These are phyloP conservation scores for rapeseed (Brassica napus) DNA, from an alignment of 345 rosid genomes.

Conservation along the genomic window DNA sequence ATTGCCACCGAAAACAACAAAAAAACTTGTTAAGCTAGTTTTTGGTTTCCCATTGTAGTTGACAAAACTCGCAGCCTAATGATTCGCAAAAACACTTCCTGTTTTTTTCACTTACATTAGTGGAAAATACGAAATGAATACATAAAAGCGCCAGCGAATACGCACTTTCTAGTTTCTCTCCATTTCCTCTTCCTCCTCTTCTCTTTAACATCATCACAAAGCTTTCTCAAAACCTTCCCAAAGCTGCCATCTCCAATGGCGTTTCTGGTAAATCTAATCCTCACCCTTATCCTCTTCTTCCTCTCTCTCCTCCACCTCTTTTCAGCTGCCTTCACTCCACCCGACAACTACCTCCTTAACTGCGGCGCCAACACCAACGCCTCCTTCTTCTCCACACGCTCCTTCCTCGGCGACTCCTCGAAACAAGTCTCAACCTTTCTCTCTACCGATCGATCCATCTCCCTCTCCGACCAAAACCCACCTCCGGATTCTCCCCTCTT, in stretches of 20 bases:
- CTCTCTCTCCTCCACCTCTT: slow-evolving; percentile 29
- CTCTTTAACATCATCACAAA: not conserved
- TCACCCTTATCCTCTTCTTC: slow-evolving; percentile 32
- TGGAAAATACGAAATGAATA: slow-evolving; percentile 19
- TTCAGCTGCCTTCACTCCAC: slow-evolving; percentile 56
- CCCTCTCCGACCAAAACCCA: slow-evolving; percentile 55
- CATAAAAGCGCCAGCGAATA: slow-evolving; percentile 31
- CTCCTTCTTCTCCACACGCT: slow-evolving; percentile 53
- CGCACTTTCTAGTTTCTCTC: slow-evolving; percentile 34
- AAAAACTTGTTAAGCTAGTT: not conserved
- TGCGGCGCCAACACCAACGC: slow-evolving; percentile 66
- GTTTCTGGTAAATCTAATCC: slow-evolving; percentile 6
- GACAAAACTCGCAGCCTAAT: slow-evolving; percentile 27
- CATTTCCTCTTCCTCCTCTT: not conserved
- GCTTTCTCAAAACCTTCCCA: not conserved
- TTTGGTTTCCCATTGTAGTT: slow-evolving; percentile 34
- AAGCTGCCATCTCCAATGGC: slow-evolving; percentile 34
- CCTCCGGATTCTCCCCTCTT: slow-evolving; percentile 50
- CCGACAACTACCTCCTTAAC: slow-evolving; percentile 75
- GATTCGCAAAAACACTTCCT: slow-evolving; percentile 13
- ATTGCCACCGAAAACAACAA: slow-evolving; percentile 24
- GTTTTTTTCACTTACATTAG: slow-evolving; percentile 20
- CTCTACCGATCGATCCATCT: slow-evolving; percentile 49
- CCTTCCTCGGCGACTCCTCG: slow-evolving; percentile 63
- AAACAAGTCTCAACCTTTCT: slow-evolving; percentile 40